Evolutionary conservation across 306 rosid genomes (phyloP).

Genomic region (Cicer chorassanicum): DNA sequence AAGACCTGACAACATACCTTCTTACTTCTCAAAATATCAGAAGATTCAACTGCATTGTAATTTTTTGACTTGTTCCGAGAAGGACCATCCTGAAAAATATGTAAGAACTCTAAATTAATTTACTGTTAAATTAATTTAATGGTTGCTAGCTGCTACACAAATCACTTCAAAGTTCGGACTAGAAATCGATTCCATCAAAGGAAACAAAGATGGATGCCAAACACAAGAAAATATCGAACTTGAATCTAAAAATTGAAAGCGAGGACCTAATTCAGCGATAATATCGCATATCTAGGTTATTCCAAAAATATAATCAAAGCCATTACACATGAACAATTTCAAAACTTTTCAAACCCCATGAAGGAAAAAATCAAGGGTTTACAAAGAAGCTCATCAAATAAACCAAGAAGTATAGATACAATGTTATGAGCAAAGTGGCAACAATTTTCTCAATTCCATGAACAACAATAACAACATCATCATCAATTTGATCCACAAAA

Average conservation of each 20-base stretch:
- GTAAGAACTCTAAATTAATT: constrained; percentile 25
- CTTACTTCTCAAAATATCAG: constrained; percentile 50
- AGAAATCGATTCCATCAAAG: not conserved
- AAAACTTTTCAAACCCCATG: constrained; percentile 13
- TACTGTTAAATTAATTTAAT: not conserved
- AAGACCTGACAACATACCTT: constrained; percentile 49
- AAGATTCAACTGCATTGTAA: constrained; percentile 46
- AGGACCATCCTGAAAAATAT: constrained; percentile 56
- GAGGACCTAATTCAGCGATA: constrained; percentile 4
- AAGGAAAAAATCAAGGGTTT: constrained; percentile 31
- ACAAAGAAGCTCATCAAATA: not conserved
- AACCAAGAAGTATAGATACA: constrained; percentile 31
- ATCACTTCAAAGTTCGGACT: not conserved
- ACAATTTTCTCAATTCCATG: constrained; percentile 27
- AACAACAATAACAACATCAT: constrained; percentile 46
- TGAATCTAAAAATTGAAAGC: not conserved
- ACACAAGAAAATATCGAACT: not conserved
- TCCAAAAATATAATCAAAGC: constrained; percentile 20
- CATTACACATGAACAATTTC: constrained; percentile 1
- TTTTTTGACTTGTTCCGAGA: constrained; percentile 48
- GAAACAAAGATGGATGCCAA: constrained; percentile 21
- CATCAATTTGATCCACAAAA: constrained; percentile 43
- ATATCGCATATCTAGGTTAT: constrained; percentile 29
- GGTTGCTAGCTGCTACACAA: not conserved
- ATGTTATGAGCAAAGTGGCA: not conserved